Conservation (phyloP, 257 asterid genomes). For the Nicotiana benthamiana region DNA sequence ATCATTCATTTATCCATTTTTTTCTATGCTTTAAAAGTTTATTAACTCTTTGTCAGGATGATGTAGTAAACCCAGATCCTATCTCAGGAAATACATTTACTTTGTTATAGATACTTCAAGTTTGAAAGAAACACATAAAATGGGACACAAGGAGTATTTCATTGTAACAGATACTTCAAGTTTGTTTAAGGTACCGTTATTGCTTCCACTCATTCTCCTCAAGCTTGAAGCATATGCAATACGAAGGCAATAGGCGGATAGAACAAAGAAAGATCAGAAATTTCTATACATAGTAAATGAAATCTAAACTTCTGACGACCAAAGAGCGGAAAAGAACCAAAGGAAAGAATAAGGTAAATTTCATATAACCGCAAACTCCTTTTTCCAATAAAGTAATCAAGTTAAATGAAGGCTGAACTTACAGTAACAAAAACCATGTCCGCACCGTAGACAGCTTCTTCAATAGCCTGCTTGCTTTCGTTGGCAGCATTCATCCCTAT, state of each 20-base stretch:
- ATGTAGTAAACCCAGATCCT: background rate
- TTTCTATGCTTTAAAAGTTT: background rate
- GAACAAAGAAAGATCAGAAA: background rate
- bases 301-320: background rate
- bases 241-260: background rate
- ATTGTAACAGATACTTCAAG: background rate
- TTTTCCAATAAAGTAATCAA: background rate
- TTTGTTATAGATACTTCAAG: background rate
- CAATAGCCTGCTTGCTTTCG: slow-evolving; percentile 79
- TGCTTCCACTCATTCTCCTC: background rate
- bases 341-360: background rate
- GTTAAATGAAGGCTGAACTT: slow-evolving; percentile 8
- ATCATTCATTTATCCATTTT: background rate
- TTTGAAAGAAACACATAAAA: background rate
- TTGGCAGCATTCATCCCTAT: slow-evolving; percentile 89
- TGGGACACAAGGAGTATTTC: background rate
- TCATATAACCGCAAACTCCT: background rate
- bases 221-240: background rate
- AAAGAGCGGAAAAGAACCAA: background rate
- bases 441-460: slow-evolving; percentile 56
- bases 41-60: slow-evolving; percentile 1
- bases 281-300: background rate
- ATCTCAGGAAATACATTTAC: background rate
- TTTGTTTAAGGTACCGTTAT: background rate
- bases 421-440: slow-evolving; percentile 56